phyloP scores from a whole-genome alignment of 1,139 yeast genomes.

The Diutina siamensis region DNA sequence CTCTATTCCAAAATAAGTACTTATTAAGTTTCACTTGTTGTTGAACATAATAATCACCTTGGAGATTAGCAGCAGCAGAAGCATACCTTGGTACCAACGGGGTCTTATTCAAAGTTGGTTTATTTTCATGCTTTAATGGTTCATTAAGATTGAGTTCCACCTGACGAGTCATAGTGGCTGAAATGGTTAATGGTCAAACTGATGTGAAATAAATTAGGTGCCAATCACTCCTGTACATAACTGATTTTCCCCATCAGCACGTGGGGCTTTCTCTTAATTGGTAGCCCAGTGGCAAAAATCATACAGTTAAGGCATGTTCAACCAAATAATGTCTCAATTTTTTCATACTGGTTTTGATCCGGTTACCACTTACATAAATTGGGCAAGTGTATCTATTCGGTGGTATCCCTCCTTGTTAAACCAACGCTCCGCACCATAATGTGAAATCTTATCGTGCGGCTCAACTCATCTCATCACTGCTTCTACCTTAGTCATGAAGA shows the following conservation, averaged over 20 bases:
- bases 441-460: background rate
- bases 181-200: background rate
- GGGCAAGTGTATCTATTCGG: too few relatives aligned
- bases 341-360: too few relatives aligned
- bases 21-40: slow-evolving; percentile 41
- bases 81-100: slow-evolving; percentile 43
- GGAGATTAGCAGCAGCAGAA: slow-evolving; percentile 48
- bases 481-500: slow-evolving; percentile 53
- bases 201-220: too few relatives aligned
- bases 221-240: background rate
- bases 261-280: background rate
- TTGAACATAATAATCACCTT: slow-evolving; percentile 53
- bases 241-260: background rate
- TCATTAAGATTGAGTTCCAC: slow-evolving; percentile 33
- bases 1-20: slow-evolving; percentile 37
- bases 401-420: too few relatives aligned
- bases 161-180: background rate
- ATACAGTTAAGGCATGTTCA: too few relatives aligned
- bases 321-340: too few relatives aligned
- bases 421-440: background rate
- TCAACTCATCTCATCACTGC: background rate
- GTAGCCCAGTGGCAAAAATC: too few relatives aligned
- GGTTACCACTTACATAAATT: too few relatives aligned
- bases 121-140: slow-evolving; percentile 40
- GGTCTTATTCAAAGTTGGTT: slow-evolving; percentile 36